These are phyloP conservation scores for Sporisorium exsertum DNA, from an alignment of 1,284 basidiomycete genomes.

Conservation along the genomic window DNA sequence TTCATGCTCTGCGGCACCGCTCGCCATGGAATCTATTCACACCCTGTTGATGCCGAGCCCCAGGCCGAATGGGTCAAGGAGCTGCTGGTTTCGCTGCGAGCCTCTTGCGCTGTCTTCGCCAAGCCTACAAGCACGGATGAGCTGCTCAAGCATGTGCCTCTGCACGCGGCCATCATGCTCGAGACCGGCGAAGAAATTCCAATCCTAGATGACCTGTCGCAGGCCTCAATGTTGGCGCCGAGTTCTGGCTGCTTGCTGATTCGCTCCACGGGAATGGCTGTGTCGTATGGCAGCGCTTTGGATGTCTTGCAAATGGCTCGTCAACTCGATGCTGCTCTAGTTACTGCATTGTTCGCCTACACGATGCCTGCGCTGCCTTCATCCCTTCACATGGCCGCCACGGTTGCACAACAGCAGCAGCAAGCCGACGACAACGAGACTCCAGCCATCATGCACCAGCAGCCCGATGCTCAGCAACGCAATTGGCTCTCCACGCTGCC, in stretches of 20 bases:
- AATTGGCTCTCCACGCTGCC: background rate
- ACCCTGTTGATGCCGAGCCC: background rate
- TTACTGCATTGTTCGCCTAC: background rate
- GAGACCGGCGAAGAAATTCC: slow-evolving; percentile 2
- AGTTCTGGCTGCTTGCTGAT: background rate
- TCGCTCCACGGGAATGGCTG: background rate
- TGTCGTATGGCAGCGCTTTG: background rate
- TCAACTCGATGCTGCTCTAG: background rate
- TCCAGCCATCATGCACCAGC: background rate
- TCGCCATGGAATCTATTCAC: background rate
- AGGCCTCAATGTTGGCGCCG: background rate
- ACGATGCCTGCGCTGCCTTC: background rate
- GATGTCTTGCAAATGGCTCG: background rate
- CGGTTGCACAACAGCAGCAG: background rate
- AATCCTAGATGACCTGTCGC: background rate
- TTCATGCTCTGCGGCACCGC: background rate
- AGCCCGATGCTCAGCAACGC: background rate
- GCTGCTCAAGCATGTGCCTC: slow-evolving; percentile 1
- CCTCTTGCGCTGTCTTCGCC: slow-evolving; percentile 1
- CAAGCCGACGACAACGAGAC: background rate
- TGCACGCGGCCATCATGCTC: background rate
- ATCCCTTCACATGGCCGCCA: background rate
- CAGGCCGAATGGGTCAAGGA: background rate
- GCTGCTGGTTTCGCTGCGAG: background rate
- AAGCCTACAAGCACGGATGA: background rate